Conservation (phyloP, 2,329 filamentous ascomycete genomes). For the Cryphonectria radicalis region DNA sequence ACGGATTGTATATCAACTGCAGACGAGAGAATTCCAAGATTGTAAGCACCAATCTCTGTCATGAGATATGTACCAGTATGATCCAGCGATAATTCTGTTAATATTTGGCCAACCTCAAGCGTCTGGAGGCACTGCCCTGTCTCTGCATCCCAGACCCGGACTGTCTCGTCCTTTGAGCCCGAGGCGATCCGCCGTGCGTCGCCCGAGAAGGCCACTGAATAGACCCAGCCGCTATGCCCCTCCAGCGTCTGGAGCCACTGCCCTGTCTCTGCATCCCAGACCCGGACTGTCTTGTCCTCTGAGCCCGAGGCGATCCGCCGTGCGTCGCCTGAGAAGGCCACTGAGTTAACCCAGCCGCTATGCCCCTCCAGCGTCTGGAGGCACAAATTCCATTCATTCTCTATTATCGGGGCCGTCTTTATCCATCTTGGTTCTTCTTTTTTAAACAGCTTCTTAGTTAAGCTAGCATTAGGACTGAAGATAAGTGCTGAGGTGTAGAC, state of each 20-base stretch:
- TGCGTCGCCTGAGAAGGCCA: conserved; percentile 22
- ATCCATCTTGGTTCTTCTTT: conserved; percentile 27
- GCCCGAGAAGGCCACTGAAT: conserved; percentile 11
- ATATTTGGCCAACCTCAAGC: background rate
- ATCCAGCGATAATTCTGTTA: background rate
- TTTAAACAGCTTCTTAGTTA: conserved; percentile 24
- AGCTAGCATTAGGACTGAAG: conserved; percentile 26
- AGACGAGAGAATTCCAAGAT: background rate
- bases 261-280: conserved; percentile 6
- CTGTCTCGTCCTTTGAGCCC: background rate
- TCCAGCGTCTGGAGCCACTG: conserved; percentile 25
- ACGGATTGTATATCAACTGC: background rate
- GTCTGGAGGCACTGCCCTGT: background rate
- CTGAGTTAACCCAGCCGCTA: background rate
- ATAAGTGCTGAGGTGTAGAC: conserved; percentile 29
- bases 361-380: conserved; percentile 25
- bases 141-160: conserved; percentile 16
- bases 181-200: conserved; percentile 13
- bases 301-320: background rate
- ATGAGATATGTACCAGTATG: background rate
- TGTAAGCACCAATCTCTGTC: conserved; percentile 8
- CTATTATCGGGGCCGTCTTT: background rate
- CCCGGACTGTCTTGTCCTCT: background rate
- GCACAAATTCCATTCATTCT: conserved; percentile 12
- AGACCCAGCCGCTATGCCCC: conserved; percentile 5